phyloP scores from a whole-genome alignment of 805 yeast genomes.

The Ogataea haglerorum region DNA sequence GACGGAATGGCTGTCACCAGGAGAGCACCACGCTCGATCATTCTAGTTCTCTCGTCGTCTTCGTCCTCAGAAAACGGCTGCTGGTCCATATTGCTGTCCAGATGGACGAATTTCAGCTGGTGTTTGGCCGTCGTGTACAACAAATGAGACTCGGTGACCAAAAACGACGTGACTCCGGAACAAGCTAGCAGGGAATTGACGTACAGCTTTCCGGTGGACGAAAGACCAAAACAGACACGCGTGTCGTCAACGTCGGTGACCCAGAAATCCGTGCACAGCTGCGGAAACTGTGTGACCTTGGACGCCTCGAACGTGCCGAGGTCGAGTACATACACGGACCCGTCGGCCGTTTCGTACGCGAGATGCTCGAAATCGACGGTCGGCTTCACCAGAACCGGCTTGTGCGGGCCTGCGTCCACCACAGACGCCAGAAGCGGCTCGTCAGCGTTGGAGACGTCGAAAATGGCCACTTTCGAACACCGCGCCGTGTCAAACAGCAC shows the following conservation, averaged over 20 bases:
- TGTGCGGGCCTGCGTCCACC: slow-evolving; percentile 45
- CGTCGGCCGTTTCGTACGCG: slow-evolving; percentile 62
- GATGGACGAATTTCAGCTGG: slow-evolving; percentile 75
- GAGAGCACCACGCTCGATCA: slow-evolving; percentile 89
- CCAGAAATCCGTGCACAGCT: slow-evolving; percentile 60
- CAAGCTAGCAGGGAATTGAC: slow-evolving; percentile 58
- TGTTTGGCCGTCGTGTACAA: slow-evolving; percentile 87
- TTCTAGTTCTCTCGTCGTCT: slow-evolving; percentile 79
- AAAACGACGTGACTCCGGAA: slow-evolving; percentile 77
- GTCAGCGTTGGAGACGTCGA: slow-evolving; percentile 42
- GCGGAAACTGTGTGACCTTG: slow-evolving; percentile 57
- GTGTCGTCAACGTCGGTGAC: slow-evolving; percentile 33
- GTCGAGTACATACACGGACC: slow-evolving; percentile 47
- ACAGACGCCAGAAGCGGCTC: slow-evolving; percentile 40
- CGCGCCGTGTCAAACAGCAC: slow-evolving; percentile 54
- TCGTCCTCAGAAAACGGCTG: slow-evolving; percentile 19
- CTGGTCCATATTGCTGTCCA: slow-evolving; percentile 30
- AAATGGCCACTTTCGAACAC: slow-evolving; percentile 48
- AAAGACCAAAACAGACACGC: slow-evolving; percentile 62
- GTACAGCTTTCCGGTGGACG: slow-evolving; percentile 71
- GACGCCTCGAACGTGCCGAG: slow-evolving; percentile 26
- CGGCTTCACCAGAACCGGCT: slow-evolving; percentile 52
- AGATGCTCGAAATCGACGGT: slow-evolving; percentile 49
- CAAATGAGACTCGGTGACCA: slow-evolving; percentile 66
- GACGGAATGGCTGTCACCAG: slow-evolving; percentile 80